Conservation (phyloP, 2,329 filamentous ascomycete species). For the Aspergillus tamarii region DNA sequence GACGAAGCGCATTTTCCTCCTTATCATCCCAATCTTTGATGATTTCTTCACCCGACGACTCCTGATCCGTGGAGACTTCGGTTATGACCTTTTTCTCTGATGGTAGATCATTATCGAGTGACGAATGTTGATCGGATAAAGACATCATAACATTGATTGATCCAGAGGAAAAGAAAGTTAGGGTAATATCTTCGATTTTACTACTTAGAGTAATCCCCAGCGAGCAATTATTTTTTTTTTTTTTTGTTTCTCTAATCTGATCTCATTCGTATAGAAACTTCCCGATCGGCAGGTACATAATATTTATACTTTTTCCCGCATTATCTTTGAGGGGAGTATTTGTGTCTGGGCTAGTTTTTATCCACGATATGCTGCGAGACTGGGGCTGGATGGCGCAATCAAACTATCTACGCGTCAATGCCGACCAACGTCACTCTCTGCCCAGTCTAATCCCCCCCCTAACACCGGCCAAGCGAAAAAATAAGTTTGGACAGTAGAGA, state of each 20-base stretch:
- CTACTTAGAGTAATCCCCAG: neutral
- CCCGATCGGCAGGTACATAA: neutral
- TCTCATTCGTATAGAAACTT: neutral
- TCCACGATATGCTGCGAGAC: constrained; percentile 4
- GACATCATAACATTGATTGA: neutral
- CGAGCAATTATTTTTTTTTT: neutral
- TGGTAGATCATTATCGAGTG: neutral
- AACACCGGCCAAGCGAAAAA: neutral
- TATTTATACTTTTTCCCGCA: neutral
- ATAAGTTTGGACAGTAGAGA: neutral
- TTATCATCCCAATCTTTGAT: constrained; percentile 4
- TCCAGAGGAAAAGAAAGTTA: neutral
- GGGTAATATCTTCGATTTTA: neutral
- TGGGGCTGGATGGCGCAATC: constrained; percentile 7
- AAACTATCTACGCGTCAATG: constrained; percentile 6
- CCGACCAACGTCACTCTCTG: neutral
- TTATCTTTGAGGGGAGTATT: neutral
- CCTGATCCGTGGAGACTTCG: neutral
- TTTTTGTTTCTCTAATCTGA: neutral
- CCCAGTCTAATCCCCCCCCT: neutral
- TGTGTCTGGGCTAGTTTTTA: neutral
- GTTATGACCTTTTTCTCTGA: neutral
- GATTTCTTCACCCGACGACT: neutral
- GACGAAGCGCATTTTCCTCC: neutral
- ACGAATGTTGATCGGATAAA: neutral